Evolutionary conservation across 495 filamentous ascomycete species (phyloP), one percentile per base, ranked within the genome.

Genomic region (Evernia prunastri): DNA sequence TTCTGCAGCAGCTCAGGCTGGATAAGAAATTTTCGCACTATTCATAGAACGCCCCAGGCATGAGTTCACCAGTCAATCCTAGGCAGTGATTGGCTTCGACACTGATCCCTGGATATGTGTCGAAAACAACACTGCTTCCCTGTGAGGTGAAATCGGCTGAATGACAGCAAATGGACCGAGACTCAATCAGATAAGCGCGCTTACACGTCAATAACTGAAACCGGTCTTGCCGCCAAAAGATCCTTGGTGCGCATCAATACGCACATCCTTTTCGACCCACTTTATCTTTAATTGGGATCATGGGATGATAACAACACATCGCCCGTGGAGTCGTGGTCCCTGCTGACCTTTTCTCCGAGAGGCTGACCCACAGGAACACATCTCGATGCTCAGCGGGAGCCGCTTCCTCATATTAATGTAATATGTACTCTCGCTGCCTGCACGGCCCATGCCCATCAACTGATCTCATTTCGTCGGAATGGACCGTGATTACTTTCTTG

Each of bases 151-250:
- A 29, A 27, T 25, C 40, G 29, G 49, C 51, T 63, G 27, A 57
- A 54, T 63, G 42, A 58, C 56, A 51, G 61, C 61, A 15, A 57
- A 45, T 57, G 39, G 18, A 20, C 33, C 29, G 37, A 39, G 47
- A 56, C 13, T 59, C 40, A 43, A 53, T 59, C 58, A 23, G 49
- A 64, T 54, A 67, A 67, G 62, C 66, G 66, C 66, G 66, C 57
- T 68, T 59, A 43, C 42, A n/a, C n/a, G 33, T 39, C 35, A 56
- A 63, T 39, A 43, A 9, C 23, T 63, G 61, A 63, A 63, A 66
- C 45, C 17, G 20, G 25, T 37, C 29, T 51, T 68, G 37, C 54
- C 66, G 62, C 58, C 33, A 54, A 29, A 57, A 40, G 31, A n/a
- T 39, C 29, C 49, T 33, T 62, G 63, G 63, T 65, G 66, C 66